Evolutionary conservation across 805 yeast genomes (phyloP), one percentile per base, ranked within the genome.

Genomic region (Candida palmyrensis): DNA sequence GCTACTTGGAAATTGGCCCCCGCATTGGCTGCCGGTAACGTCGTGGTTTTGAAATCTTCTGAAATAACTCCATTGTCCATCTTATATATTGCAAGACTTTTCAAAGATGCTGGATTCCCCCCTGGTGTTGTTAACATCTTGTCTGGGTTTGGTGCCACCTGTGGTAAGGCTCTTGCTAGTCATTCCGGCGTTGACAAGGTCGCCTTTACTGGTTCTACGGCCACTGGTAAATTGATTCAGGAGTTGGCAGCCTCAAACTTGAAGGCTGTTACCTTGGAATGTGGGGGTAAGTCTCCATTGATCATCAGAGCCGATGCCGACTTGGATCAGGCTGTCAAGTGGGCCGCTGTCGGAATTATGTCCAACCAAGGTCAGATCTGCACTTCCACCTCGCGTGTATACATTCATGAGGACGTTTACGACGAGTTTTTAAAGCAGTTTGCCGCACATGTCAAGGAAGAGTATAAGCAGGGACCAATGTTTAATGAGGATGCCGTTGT

Each of bases 1-100:
- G 77, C 82, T 11, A 69, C 83, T 16, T 83, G 92, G 92, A 82
- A 83, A 57, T 65, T 83, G 49, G 86, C 83, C 18, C 90, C 90
- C 15, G 92, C 94, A 7, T 60, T 83, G 42, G 87, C 89, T 26
- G 80, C 85, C 33, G 92, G 92, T 35, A 82, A 84, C 57, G 70
- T 76, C 10, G 72, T 81, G 29, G 76, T 83, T 28, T 70, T 83
- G 54, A 83, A 83, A 57, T 71, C 86, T 3, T 79, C 87, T 36
- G 92, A 84, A 59, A 62, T 78, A 44, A 82, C 90, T 5, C 92
- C 92, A 9, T 66, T 83, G 45, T 75, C 87, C 17, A 64, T 80
- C 43, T 70, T 82, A 43, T 64, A 69, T 44, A 66, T 82, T 39
- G 87, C 82, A 24, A 61, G 62, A 17, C 56, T 76, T 34, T 75